Conservation (phyloP, 2,329 filamentous ascomycete genomes). For the Colletotrichum lupini region DNA sequence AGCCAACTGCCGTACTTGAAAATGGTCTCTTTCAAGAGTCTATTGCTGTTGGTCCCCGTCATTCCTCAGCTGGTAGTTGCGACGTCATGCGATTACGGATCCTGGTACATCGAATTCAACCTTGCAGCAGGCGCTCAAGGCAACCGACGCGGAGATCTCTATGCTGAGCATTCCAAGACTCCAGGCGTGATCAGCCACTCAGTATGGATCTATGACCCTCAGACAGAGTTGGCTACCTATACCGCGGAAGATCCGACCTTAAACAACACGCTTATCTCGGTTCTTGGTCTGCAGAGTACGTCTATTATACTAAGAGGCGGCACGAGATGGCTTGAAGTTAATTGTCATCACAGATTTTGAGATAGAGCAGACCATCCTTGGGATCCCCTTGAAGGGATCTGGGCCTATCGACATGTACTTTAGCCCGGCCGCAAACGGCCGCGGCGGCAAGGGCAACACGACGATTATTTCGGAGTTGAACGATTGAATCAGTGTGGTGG, state of each 20-base stretch:
- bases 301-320: background rate
- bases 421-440: background rate
- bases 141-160: background rate
- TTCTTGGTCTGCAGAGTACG: background rate
- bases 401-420: background rate
- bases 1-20: background rate
- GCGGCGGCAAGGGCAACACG: background rate
- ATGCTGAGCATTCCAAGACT: background rate
- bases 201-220: background rate
- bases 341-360: background rate
- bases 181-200: background rate
- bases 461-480: background rate
- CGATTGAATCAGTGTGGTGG: background rate
- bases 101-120: background rate
- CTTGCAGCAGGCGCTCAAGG: background rate
- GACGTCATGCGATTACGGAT: background rate
- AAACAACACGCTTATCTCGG: background rate
- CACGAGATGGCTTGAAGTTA: too few species aligned
- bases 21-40: background rate
- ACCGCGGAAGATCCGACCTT: background rate
- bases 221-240: background rate
- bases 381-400: background rate
- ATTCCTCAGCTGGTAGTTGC: background rate
- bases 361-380: background rate
- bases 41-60: background rate